Evolutionary conservation across 352 stramenopile genomes (phyloP).

Genomic region (Pythium monospermum): DNA sequence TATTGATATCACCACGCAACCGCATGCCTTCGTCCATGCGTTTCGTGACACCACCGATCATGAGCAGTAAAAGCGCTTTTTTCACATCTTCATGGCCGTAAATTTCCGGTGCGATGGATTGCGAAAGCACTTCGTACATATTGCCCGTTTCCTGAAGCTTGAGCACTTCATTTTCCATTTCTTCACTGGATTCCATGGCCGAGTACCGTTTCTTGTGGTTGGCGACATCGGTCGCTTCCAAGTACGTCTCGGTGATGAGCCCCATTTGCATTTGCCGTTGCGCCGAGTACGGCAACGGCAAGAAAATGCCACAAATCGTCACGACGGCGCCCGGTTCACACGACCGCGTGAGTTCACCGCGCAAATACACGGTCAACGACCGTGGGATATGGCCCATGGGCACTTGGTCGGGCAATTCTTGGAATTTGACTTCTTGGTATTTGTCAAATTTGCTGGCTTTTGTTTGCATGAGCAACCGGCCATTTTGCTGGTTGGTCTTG

Average conservation of each 20-base stretch:
- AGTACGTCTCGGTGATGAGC: constrained; percentile 96
- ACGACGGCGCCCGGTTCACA: constrained; percentile 95
- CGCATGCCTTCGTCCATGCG: constrained; percentile 92
- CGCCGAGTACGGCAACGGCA: constrained; percentile 89
- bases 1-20: constrained; percentile 98
- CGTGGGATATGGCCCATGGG: constrained; percentile 98
- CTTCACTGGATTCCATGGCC: constrained; percentile 83
- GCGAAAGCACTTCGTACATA: constrained; percentile 92
- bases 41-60: constrained; percentile 93
- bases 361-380: constrained; percentile 88
- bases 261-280: constrained; percentile 96
- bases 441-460: constrained; percentile 98
- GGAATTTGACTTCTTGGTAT: constrained; percentile 98
- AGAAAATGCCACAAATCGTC: constrained; percentile 96
- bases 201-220: constrained; percentile 98
- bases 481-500: constrained; percentile 69
- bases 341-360: constrained; percentile 91
- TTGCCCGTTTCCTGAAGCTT: constrained; percentile 64
- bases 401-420: constrained; percentile 91
- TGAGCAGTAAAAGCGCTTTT: constrained; percentile 96
- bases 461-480: constrained; percentile 92
- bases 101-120: constrained; percentile 98
- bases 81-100: constrained; percentile 99
- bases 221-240: constrained; percentile 93
- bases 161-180: constrained; percentile 76